Percentiles rank a stretch among this genome's conserved stretches.
Evolutionary conservation across 768 basidiomycete species (phyloP).

Genomic region (Boletus vinaceobasis): DNA sequence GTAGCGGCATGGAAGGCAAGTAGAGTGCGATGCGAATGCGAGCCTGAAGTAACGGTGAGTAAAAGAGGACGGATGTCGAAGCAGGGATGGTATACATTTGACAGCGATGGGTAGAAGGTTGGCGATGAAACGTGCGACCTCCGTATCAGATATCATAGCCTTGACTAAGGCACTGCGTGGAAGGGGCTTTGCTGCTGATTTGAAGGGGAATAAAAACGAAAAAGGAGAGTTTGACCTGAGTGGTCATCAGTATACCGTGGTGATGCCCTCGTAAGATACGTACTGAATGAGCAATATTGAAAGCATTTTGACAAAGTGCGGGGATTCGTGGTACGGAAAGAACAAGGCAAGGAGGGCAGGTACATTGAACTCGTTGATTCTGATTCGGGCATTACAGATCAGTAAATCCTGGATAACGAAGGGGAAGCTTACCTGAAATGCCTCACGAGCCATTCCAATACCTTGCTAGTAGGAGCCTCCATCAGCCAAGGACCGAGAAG

Average conservation of each 20-base stretch:
- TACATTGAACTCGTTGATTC: constrained; percentile 92
- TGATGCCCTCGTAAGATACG: constrained; percentile 17
- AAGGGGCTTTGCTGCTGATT: constrained; percentile 73
- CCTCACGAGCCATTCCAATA: constrained; percentile 92
- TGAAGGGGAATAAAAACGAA: constrained; percentile 70
- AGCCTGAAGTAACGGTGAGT: constrained; percentile 25
- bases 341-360: constrained; percentile 75
- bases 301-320: constrained; percentile 91
- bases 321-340: constrained; percentile 91
- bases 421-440: constrained; percentile 69
- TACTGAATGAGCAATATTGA: constrained; percentile 79
- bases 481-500: constrained; percentile 78
- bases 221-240: constrained; percentile 58
- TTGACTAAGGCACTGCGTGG: constrained; percentile 69
- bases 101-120: constrained; percentile 59
- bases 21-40: constrained; percentile 61
- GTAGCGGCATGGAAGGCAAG: constrained; percentile 80
- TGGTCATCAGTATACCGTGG: background rate
- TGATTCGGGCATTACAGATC: constrained; percentile 29
- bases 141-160: constrained; percentile 69
- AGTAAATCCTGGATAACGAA: background rate
- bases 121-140: constrained; percentile 70
- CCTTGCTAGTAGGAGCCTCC: constrained; percentile 75
- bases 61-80: background rate
- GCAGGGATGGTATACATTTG: constrained; percentile 32